Conservation (phyloP, 768 basidiomycete species). For the Suillus discolor region DNA sequence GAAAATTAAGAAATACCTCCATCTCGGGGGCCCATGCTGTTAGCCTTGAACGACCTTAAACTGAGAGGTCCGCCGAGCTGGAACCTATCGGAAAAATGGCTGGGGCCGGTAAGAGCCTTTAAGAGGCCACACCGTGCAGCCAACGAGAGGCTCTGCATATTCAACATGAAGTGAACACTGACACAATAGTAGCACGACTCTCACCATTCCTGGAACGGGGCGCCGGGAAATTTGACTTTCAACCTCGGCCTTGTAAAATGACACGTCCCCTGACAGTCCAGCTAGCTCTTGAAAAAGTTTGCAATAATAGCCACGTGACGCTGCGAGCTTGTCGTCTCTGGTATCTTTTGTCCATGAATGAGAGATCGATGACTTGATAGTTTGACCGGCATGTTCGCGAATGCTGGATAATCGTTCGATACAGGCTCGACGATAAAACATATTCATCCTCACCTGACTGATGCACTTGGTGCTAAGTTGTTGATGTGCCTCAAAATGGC, state of each 20-base stretch:
- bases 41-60: constrained; percentile 74
- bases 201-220: constrained; percentile 59
- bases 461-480: constrained; percentile 72
- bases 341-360: constrained; percentile 79
- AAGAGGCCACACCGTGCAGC: constrained; percentile 73
- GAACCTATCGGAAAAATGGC: constrained; percentile 82
- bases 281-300: constrained; percentile 73
- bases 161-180: not conserved
- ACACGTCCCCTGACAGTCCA: constrained; percentile 79
- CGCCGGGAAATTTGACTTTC: constrained; percentile 65
- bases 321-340: constrained; percentile 67
- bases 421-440: not conserved
- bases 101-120: constrained; percentile 55
- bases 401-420: constrained; percentile 36
- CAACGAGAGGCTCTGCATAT: constrained; percentile 70
- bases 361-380: constrained; percentile 80
- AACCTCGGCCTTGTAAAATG: constrained; percentile 72
- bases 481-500: constrained; percentile 76
- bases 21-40: constrained; percentile 79
- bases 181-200: constrained; percentile 26
- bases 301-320: constrained; percentile 61
- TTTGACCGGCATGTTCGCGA: constrained; percentile 79
- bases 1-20: constrained; percentile 38
- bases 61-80: constrained; percentile 92
- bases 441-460: constrained; percentile 61